Conservation (phyloP, 2,329 filamentous ascomycete species). For the Purpureocillium lavendulum region DNA sequence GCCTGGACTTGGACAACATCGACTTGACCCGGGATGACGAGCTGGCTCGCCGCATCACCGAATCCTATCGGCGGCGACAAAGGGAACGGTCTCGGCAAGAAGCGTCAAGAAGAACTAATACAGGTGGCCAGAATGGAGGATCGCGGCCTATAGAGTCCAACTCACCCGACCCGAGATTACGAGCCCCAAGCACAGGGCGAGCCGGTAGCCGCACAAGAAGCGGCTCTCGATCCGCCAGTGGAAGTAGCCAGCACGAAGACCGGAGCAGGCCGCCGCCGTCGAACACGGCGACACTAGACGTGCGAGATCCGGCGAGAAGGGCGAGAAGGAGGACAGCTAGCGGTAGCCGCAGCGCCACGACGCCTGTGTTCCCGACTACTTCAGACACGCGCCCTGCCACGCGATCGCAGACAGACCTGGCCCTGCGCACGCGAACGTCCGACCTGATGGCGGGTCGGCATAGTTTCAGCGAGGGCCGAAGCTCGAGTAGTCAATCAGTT, state of each 20-base stretch:
- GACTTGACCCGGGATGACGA: constrained; percentile 80
- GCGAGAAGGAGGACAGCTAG: constrained; percentile 44
- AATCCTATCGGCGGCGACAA: constrained; percentile 75
- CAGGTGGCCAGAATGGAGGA: constrained; percentile 21
- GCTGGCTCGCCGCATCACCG: constrained; percentile 81
- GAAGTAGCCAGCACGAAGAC: constrained; percentile 33
- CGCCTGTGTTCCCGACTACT: constrained; percentile 33
- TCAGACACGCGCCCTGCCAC: constrained; percentile 40
- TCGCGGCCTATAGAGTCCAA: constrained; percentile 21
- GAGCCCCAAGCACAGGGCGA: constrained; percentile 16
- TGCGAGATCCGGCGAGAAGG: constrained; percentile 18
- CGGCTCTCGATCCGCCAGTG: constrained; percentile 38
- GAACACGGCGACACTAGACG: constrained; percentile 19
- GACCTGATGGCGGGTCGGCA: constrained; percentile 29
- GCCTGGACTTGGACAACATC: constrained; percentile 80
- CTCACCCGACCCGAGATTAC: constrained; percentile 16
- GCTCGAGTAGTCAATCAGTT: constrained; percentile 27
- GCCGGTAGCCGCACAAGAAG: constrained; percentile 26
- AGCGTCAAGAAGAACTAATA: constrained; percentile 33
- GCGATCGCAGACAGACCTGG: constrained; percentile 59
- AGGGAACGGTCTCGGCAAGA: constrained; percentile 48
- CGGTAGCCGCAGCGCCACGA: constrained; percentile 44
- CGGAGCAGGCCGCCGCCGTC: constrained; percentile 41
- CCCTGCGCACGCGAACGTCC: constrained; percentile 29
- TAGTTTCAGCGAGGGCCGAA: constrained; percentile 32